Evolutionary conservation across 352 stramenopile genomes (phyloP), one percentile per base, ranked within the genome.

Genomic region (Hyaloperonospora brassicae): DNA sequence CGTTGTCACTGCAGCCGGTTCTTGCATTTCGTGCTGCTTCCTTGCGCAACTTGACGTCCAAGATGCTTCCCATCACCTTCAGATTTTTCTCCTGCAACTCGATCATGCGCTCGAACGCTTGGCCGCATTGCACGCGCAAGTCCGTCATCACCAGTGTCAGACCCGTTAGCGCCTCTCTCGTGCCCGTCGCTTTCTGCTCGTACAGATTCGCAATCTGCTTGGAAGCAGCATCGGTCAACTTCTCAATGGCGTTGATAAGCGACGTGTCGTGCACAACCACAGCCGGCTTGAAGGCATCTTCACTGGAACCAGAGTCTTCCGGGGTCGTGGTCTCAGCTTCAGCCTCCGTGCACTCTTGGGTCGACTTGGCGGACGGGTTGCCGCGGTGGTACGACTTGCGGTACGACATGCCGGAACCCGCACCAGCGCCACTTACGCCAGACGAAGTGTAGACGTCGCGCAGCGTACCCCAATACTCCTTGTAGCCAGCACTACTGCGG

Each of bases 381-480:
- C 25, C 53, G 34, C 52, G 55, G 34, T 60, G 46, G 27, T 60
- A 44, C 6, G 13, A 41, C 34, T 71, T 75, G 14, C 57, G 55
- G 47, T 45, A 45, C 24, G 57, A 21, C 22, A 34, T 46, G 57
- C 46, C 36, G 39, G 47, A 21, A 35, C 44, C 41, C 10, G 50
- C 43, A 3, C 43, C 48, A 22, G 47, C 42, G 43, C 52, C 66
- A 21, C 21, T 53, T 11, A 55, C 50, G 31, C 42, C 66, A 9
- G 56, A 67, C 1, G 62, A 70, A 45, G 66, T 83, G 50, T 87
- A 87, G 22, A 87, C 70, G 44, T 89, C 63, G 30, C 75, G 71
- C 9, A 89, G 46, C 11, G 75, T 87, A 17, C 73, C 76, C 75
- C 77, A 87, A 52, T 86, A 89, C 51, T 84, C 64, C 57, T 87